Base-by-base conservation (phyloP, 225 moss, liverwort and hornwort genomes). In the Antitrichia curtipendula region DNA sequence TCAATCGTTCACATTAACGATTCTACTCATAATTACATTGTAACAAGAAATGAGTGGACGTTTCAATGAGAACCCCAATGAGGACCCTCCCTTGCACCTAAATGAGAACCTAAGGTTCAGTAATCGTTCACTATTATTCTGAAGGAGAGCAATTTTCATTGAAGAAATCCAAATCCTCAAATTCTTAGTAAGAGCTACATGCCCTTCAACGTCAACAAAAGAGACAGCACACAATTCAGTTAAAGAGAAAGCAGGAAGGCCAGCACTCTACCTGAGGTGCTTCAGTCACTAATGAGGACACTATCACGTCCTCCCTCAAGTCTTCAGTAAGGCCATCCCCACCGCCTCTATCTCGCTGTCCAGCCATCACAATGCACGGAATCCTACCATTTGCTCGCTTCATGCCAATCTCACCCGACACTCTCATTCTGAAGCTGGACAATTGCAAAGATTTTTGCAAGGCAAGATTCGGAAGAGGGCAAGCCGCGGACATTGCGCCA, bases 221-320 rank as follows among this genome's bases (percentile, higher is more conserved):
- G 66, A 60, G 23, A 47, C 52, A 66, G 32, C 63, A 34, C 82
- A 58, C 63, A 50, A 80, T 65, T 57, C 25, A 7, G 47, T 8
- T 29, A 3, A 43, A 9, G 58, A 82, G 72, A 40, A 74, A 87
- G 56, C 45, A 56, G 86, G 22, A 70, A 65, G 57, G 66, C 10
- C 64, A 54, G 52, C 8, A 49, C 62, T 57, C 31, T 69, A 94
- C 94, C 94, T 92, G 90, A 78, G 92, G 89, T 24, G 92, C 83
- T 50, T 91, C 91, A 16, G 86, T 66, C 79, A 88, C 89, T 23
- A 90, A 63, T 27, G 91, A 89, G 69, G 94, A 88, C 77, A 91
- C 63, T 73, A 87, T 69, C 57, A 88, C 47, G 68, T 91, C 89
- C 87, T 94, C 90, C 49, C 57, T 88, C 49, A 89, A 77, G 63